A percentile compares a stretch with the other conserved stretches of the same genome.
phyloP scores from a whole-genome alignment of 73 alveolate species.

The Paramecium sexaurelia region DNA sequence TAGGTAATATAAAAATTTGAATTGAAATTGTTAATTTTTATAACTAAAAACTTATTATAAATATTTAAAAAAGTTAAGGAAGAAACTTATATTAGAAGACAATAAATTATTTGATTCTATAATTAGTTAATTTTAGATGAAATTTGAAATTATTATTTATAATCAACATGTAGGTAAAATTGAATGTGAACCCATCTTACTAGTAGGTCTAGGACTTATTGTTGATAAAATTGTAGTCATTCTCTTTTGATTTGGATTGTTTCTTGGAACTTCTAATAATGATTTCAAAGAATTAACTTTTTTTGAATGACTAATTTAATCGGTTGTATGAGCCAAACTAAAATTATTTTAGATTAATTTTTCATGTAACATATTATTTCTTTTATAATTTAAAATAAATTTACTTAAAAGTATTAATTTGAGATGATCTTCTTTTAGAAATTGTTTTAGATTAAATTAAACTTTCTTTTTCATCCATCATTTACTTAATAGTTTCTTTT shows the following conservation, averaged over 20 bases:
- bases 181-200: not conserved
- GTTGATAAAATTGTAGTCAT: not conserved
- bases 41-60: not conserved
- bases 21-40: not conserved
- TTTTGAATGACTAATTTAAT: not conserved
- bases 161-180: constrained; percentile 4
- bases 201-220: not conserved
- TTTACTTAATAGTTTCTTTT: not conserved
- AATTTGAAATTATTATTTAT: not conserved
- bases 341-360: not conserved
- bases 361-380: not conserved
- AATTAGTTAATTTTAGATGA: not conserved
- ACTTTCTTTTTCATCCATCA: constrained; percentile 3
- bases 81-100: no score
- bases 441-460: not conserved
- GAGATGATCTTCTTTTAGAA: not conserved
- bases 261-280: not conserved
- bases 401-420: not conserved
- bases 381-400: not conserved
- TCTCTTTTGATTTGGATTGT: not conserved
- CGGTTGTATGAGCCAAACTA: not conserved
- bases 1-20: not conserved
- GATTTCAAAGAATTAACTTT: not conserved
- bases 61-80: no score
- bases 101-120: not conserved